Conservation (phyloP, 2,329 filamentous ascomycete genomes). For the Clonostachys byssicola region DNA sequence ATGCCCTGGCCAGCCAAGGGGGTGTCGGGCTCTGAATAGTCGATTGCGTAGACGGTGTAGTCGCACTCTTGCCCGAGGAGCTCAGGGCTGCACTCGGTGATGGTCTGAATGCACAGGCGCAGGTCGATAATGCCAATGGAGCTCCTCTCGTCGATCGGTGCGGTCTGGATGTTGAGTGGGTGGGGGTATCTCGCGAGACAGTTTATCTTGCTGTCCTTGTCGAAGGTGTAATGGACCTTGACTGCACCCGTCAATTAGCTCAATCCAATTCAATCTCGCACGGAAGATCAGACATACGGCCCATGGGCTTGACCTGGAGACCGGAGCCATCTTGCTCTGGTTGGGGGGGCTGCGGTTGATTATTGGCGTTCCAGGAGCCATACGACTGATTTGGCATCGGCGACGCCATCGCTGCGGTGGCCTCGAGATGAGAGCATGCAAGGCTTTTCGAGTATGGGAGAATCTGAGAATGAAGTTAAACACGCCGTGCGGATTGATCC, state of each 20-base stretch:
- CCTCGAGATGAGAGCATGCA: no score
- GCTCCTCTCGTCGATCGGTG: slow-evolving; percentile 73
- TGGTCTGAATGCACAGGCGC: slow-evolving; percentile 79
- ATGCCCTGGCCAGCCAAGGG: slow-evolving; percentile 94
- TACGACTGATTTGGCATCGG: slow-evolving; percentile 23
- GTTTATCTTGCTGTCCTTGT: slow-evolving; percentile 81
- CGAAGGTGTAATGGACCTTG: slow-evolving; percentile 96
- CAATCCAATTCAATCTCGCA: background rate
- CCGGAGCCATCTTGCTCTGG: slow-evolving; percentile 37
- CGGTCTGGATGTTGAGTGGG: slow-evolving; percentile 73
- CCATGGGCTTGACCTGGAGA: slow-evolving; percentile 60
- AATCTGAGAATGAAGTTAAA: no score
- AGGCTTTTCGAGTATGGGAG: no score
- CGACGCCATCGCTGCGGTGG: slow-evolving; percentile 29
- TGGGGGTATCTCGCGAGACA: slow-evolving; percentile 85
- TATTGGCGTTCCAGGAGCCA: slow-evolving; percentile 21
- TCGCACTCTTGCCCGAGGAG: slow-evolving; percentile 67
- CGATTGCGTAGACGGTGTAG: slow-evolving; percentile 95
- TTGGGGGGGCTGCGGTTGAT: slow-evolving; percentile 18
- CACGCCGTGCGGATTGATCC: no score
- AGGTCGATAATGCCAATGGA: slow-evolving; percentile 87
- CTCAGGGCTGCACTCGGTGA: slow-evolving; percentile 78
- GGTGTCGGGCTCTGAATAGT: slow-evolving; percentile 92
- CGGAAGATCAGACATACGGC: slow-evolving; percentile 46
- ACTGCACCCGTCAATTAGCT: slow-evolving; percentile 45